Evolutionary conservation across 169 alveolate species (phyloP).

Genomic region (Babesia sp.): DNA sequence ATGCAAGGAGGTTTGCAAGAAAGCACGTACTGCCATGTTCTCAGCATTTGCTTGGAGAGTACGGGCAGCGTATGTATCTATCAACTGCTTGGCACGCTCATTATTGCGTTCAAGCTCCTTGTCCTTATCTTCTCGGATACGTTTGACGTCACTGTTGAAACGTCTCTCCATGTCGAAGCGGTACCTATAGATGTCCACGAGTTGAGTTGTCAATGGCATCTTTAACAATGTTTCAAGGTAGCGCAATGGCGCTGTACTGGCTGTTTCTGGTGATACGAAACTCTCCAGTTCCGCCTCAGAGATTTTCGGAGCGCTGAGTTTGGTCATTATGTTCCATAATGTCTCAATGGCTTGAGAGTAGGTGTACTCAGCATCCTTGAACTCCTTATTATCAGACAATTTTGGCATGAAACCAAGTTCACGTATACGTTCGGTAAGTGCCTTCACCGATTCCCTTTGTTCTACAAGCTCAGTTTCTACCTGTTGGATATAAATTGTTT

Average conservation of each 20-base stretch:
- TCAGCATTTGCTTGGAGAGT: slow-evolving; percentile 35
- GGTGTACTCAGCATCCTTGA: slow-evolving; percentile 7
- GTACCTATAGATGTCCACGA: slow-evolving; percentile 9
- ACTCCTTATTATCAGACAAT: not conserved
- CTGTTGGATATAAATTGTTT: not conserved
- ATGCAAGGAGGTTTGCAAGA: not conserved
- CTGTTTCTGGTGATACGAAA: not conserved
- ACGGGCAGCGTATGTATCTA: slow-evolving; percentile 39
- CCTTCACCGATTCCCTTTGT: not conserved
- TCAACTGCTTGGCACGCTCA: slow-evolving; percentile 32
- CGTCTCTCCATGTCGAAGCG: slow-evolving; percentile 13
- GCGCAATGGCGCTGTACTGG: slow-evolving; percentile 9
- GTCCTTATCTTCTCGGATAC: slow-evolving; percentile 11
- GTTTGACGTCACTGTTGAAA: not conserved
- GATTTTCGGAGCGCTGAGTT: not conserved
- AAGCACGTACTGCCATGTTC: not conserved
- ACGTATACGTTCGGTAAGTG: not conserved
- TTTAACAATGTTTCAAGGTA: slow-evolving; percentile 14
- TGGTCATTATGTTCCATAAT: slow-evolving; percentile 3
- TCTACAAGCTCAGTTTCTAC: not conserved
- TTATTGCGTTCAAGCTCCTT: slow-evolving; percentile 9
- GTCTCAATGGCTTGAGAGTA: slow-evolving; percentile 10
- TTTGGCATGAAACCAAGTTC: slow-evolving; percentile 16
- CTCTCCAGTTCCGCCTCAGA: slow-evolving; percentile 1
- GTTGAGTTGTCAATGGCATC: slow-evolving; percentile 1